Evolutionary conservation across 2,329 filamentous ascomycete genomes (phyloP).

Genomic region (Leptographium procerum): DNA sequence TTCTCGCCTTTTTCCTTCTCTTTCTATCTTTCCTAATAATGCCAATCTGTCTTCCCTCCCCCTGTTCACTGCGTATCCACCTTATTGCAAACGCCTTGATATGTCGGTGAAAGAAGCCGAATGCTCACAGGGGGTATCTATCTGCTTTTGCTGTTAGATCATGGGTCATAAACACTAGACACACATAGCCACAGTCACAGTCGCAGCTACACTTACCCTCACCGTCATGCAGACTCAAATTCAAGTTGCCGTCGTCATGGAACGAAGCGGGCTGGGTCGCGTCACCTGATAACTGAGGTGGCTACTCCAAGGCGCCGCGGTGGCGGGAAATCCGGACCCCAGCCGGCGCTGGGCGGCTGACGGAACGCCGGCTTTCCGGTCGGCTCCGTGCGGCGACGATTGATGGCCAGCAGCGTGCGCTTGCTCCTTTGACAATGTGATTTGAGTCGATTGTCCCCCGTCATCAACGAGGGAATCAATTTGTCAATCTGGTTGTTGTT

Average conservation of each 20-base stretch:
- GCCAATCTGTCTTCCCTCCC: background rate
- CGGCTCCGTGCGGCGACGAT: slow-evolving; percentile 4
- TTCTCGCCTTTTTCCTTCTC: background rate
- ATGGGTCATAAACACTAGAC: background rate
- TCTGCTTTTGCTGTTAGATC: background rate
- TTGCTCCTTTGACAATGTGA: slow-evolving; percentile 22
- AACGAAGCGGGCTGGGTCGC: slow-evolving; percentile 57
- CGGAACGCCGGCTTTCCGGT: slow-evolving; percentile 14
- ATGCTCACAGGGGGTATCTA: background rate
- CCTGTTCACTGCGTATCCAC: background rate
- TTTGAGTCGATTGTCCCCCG: slow-evolving; percentile 71
- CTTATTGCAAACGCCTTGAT: background rate
- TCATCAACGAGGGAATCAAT: slow-evolving; percentile 72
- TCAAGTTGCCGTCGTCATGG: slow-evolving; percentile 54
- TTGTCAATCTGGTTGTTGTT: slow-evolving; percentile 60
- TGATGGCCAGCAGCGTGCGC: slow-evolving; percentile 1
- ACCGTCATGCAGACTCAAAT: slow-evolving; percentile 12
- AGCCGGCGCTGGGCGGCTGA: slow-evolving; percentile 31
- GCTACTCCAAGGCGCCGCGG: slow-evolving; percentile 32
- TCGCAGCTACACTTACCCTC: background rate
- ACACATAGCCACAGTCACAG: background rate
- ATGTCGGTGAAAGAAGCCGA: background rate
- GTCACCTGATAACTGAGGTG: slow-evolving; percentile 38
- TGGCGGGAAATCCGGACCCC: slow-evolving; percentile 12
- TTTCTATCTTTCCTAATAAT: background rate